Evolutionary conservation across 176 grass and related monocot genomes (phyloP).

Genomic region (Hsuehochloa calcarea): DNA sequence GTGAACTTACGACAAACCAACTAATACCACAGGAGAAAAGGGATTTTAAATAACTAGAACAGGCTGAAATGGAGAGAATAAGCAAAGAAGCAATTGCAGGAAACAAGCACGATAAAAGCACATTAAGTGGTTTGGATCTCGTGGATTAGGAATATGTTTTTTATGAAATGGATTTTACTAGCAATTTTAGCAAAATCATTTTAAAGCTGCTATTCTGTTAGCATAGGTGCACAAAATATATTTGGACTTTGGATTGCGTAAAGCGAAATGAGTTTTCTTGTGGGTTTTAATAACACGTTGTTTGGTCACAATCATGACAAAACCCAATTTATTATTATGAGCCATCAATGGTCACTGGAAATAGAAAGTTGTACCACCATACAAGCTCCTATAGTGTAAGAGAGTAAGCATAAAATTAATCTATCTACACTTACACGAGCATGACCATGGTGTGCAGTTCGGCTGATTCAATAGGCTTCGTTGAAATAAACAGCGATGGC

Average conservation of each 20-base stretch:
- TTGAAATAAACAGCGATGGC: no score
- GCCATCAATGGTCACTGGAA: no score
- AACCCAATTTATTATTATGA: conserved; percentile 7
- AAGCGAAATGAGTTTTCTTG: not conserved
- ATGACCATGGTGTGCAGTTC: no score
- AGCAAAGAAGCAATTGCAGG: not conserved
- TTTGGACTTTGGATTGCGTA: not conserved
- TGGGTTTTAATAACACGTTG: not conserved
- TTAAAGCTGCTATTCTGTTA: not conserved
- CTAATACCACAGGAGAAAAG: not conserved
- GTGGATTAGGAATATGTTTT: not conserved
- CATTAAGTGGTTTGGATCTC: not conserved
- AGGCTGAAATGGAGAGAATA: no score
- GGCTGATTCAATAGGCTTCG: no score
- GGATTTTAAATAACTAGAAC: not conserved
- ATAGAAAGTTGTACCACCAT: no score
- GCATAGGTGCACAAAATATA: not conserved
- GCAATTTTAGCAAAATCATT: not conserved
- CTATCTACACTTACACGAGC: no score
- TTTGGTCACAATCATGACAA: conserved; percentile 10
- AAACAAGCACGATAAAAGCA: not conserved
- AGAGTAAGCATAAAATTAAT: no score
- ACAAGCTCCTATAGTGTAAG: no score
- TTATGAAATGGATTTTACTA: not conserved
- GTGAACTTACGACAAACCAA: not conserved